Conservation (phyloP, 2,329 filamentous ascomycete species). For the Calonectria multiphialidica region DNA sequence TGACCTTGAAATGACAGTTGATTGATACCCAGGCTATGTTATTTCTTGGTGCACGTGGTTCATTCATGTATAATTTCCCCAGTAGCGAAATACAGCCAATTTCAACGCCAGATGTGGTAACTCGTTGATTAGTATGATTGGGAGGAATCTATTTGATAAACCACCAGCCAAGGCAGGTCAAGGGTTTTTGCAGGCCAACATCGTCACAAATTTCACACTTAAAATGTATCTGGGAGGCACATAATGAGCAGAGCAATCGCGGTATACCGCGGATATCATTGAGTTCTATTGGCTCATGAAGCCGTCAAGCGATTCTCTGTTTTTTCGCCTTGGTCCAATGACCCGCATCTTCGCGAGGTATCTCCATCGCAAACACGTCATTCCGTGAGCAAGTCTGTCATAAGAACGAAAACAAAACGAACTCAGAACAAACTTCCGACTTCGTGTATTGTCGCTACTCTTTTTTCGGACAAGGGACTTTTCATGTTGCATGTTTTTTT, state of each 20-base stretch:
- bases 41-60: background rate
- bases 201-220: background rate
- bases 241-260: slow-evolving; percentile 35
- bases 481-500: slow-evolving; percentile 37
- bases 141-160: too few relatives aligned
- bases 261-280: slow-evolving; percentile 40
- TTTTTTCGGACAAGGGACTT: slow-evolving; percentile 33
- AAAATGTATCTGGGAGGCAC: background rate
- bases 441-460: slow-evolving; percentile 35
- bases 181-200: background rate
- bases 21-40: background rate
- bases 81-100: background rate
- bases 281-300: slow-evolving; percentile 39
- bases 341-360: slow-evolving; percentile 24
- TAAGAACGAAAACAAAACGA: slow-evolving; percentile 31
- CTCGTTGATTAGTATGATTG: too few relatives aligned
- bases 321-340: slow-evolving; percentile 34
- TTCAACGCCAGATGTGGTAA: background rate
- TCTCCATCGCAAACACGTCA: slow-evolving; percentile 26
- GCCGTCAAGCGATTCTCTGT: slow-evolving; percentile 35
- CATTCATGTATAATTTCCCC: background rate
- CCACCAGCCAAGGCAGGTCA: background rate
- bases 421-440: slow-evolving; percentile 32
- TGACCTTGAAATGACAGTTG: background rate
- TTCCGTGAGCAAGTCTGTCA: slow-evolving; percentile 26